phyloP scores from a whole-genome alignment of 176 grass and related monocot genomes.

The Canna indica region DNA sequence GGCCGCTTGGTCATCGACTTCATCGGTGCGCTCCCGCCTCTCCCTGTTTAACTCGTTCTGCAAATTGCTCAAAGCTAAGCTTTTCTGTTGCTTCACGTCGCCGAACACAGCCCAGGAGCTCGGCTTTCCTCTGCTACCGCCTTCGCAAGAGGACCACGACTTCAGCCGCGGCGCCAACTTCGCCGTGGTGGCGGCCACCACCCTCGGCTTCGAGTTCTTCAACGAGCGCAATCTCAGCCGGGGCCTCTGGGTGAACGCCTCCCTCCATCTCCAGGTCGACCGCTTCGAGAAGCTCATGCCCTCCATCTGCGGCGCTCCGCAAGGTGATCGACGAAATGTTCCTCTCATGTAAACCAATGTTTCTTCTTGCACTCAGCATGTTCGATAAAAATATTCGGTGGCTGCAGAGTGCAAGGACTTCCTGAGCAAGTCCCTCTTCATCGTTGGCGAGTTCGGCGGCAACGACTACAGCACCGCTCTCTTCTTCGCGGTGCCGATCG shows the following conservation, averaged over 20 bases:
- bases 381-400: not conserved
- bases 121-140: conserved; percentile 32
- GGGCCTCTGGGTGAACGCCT: conserved; percentile 25
- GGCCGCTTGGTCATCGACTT: conserved; percentile 43
- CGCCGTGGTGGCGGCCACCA: conserved; percentile 37
- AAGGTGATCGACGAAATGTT: not conserved
- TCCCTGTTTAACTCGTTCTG: not conserved
- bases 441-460: conserved; percentile 40
- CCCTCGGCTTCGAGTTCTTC: conserved; percentile 38
- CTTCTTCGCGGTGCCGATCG: conserved; percentile 40
- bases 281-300: conserved; percentile 37
- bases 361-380: not conserved
- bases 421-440: conserved; percentile 28
- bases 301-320: conserved; percentile 27
- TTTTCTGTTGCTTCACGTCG: not conserved
- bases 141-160: conserved; percentile 14
- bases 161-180: conserved; percentile 24
- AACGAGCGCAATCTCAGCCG: conserved; percentile 5
- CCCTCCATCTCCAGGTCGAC: conserved; percentile 26
- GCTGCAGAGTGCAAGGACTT: conserved; percentile 28
- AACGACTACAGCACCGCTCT: conserved; percentile 84
- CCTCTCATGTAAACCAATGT: not conserved
- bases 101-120: conserved; percentile 24
- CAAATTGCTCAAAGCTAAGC: too few relatives aligned
- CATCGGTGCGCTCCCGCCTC: conserved; percentile 12